Conservation (phyloP, 2,329 filamentous ascomycete genomes). For the Helminthosporium solani region DNA sequence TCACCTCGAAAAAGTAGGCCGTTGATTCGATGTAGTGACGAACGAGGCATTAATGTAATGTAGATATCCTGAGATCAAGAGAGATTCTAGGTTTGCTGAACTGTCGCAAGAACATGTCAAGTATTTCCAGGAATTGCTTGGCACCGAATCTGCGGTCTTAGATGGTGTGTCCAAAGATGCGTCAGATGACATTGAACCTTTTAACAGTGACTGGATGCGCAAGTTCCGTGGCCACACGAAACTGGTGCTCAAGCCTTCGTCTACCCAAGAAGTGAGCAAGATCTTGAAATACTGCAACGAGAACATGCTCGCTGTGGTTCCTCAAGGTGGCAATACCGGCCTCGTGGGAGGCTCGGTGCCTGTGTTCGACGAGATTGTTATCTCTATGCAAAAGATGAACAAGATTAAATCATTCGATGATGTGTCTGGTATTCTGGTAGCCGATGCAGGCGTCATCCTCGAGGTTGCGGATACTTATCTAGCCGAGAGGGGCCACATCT, state of each 20-base stretch:
- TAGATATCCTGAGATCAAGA: slow-evolving; percentile 74
- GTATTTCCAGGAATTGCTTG: slow-evolving; percentile 79
- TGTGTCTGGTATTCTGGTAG: slow-evolving; percentile 85
- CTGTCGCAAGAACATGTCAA: slow-evolving; percentile 77
- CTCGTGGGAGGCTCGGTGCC: slow-evolving; percentile 94
- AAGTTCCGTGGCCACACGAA: slow-evolving; percentile 92
- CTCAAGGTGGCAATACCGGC: slow-evolving; percentile 95
- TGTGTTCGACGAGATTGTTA: slow-evolving; percentile 96
- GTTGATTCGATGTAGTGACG: neutral
- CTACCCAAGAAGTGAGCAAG: slow-evolving; percentile 84
- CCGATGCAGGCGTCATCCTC: slow-evolving; percentile 86
- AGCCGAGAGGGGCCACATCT: slow-evolving; percentile 80
- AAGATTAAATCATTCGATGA: slow-evolving; percentile 88
- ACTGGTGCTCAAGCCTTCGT: slow-evolving; percentile 81
- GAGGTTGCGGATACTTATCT: slow-evolving; percentile 86
- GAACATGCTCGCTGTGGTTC: slow-evolving; percentile 86
- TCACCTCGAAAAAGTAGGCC: slow-evolving; percentile 72
- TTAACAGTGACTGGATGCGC: slow-evolving; percentile 98
- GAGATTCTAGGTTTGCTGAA: slow-evolving; percentile 72
- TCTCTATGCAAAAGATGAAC: slow-evolving; percentile 90
- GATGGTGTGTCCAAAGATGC: slow-evolving; percentile 77
- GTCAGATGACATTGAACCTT: slow-evolving; percentile 79
- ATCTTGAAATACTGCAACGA: slow-evolving; percentile 95
- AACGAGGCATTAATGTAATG: slow-evolving; percentile 1
- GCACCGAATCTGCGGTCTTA: slow-evolving; percentile 74